phyloP scores from a whole-genome alignment of 768 basidiomycete genomes.

The Trametes elegans region DNA sequence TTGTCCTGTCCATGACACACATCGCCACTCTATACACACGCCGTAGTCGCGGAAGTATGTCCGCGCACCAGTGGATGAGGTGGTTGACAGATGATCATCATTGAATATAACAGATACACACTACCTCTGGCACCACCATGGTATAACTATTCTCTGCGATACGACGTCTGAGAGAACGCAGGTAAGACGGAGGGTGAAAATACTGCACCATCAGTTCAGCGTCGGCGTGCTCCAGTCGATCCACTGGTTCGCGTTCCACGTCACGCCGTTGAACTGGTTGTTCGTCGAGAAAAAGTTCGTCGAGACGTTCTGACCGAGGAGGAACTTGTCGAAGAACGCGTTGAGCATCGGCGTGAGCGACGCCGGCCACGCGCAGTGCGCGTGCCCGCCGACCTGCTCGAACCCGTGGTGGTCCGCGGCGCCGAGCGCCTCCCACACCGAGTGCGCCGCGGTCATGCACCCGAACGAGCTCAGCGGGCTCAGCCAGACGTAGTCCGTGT shows the following conservation, averaged over 20 bases:
- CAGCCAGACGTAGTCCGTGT: constrained; percentile 56
- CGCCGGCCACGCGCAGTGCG: constrained; percentile 55
- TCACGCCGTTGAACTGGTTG: constrained; percentile 37
- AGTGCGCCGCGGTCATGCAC: constrained; percentile 49
- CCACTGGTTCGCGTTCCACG: constrained; percentile 42
- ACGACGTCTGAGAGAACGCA: too few species aligned
- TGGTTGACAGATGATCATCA: too few species aligned
- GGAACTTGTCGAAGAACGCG: constrained; percentile 56
- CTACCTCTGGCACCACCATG: too few species aligned
- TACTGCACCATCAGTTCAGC: constrained; percentile 34
- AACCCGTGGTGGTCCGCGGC: constrained; percentile 48
- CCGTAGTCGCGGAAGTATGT: too few species aligned
- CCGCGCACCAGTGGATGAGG: too few species aligned
- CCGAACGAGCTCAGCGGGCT: constrained; percentile 50
- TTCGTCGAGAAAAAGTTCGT: constrained; percentile 48
- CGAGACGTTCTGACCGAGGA: constrained; percentile 45
- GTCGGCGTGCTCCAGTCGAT: constrained; percentile 50
- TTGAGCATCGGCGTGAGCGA: constrained; percentile 45
- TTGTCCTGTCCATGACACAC: too few species aligned
- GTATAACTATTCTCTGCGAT: too few species aligned
- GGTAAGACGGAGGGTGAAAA: too few species aligned
- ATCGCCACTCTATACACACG: too few species aligned
- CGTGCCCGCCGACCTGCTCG: constrained; percentile 51
- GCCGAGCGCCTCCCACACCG: constrained; percentile 50
- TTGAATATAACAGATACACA: too few species aligned